Evolutionary conservation across 2,329 filamentous ascomycete species (phyloP), one percentile per base, ranked within the genome.

Genomic region (Clarireedia monteithiana): DNA sequence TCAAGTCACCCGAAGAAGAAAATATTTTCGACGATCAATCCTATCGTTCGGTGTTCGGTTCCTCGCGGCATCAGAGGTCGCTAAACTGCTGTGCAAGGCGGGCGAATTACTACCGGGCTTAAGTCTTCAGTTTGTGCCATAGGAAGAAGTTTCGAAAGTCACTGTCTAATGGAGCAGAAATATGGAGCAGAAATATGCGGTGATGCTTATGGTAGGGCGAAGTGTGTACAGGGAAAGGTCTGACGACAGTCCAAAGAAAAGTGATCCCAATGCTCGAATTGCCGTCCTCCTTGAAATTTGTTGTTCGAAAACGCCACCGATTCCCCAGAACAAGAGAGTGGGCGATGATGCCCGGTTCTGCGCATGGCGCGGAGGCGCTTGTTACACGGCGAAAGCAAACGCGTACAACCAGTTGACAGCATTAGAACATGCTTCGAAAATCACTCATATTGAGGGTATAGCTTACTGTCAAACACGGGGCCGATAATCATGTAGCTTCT

Each of bases 391-490:
- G n/a, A 45, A 20, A 38, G 15, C 4, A 23, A 53, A 40, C 44
- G 44, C 23, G 51, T 53, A 12, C 51, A 7, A 45, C n/a, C 42
- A n/a, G 38, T 53, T 2, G 30, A 53, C 51, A 53, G 27, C 51
- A 48, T 48, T 38, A 39, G 42, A 24, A 44, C 24, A 45, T 26
- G 10, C 38, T 40, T 40, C 17, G 47, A 53, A 49, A 53, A 40
- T 53, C 44, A 24, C 51, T 53, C 51, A 53, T 20, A 48, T 38
- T 34, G 26, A 17, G 38, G 4, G 15, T n/a, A 40, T 30, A 53
- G 51, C 44, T 40, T 48, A 34, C 39, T 48, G 51, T 48, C 34
- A 53, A 40, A 48, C 44, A 39, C 34, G n/a, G 42, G 34, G 48
- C 5, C 23, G 17, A 17, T 40, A 40, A 4, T 40, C 15, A 53